Evolutionary conservation across 306 rosid species (phyloP).

Genomic region (Cucurbita ficifolia): DNA sequence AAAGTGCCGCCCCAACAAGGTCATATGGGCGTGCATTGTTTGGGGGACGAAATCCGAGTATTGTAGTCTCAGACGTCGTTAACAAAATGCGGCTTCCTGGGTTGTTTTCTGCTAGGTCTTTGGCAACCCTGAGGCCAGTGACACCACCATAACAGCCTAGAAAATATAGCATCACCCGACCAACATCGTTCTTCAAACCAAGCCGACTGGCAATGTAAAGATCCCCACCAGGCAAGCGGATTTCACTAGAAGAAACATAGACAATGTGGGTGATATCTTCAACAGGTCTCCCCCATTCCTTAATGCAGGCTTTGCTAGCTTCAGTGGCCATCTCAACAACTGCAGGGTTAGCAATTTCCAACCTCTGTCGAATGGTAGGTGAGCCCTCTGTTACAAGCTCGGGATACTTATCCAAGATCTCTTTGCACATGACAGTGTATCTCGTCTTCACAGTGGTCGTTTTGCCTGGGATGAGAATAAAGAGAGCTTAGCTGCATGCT

Average conservation of each 20-base stretch:
- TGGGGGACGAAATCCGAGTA: constrained; percentile 82
- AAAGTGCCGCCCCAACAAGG: constrained; percentile 96
- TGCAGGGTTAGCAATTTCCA: constrained; percentile 77
- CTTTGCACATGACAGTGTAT: constrained; percentile 97
- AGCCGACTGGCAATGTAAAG: constrained; percentile 67
- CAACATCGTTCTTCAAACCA: constrained; percentile 45
- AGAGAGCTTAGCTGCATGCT: background rate
- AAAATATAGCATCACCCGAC: constrained; percentile 77
- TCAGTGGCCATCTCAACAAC: constrained; percentile 78
- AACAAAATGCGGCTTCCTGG: constrained; percentile 62
- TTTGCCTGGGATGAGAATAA: constrained; percentile 32
- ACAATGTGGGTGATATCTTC: constrained; percentile 75
- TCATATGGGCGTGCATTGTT: constrained; percentile 75
- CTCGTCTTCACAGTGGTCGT: constrained; percentile 94
- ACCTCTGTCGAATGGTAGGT: constrained; percentile 67
- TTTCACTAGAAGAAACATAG: constrained; percentile 80
- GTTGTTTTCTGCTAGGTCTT: constrained; percentile 94
- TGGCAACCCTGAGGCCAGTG: constrained; percentile 80
- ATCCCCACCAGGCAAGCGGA: constrained; percentile 84
- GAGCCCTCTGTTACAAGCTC: constrained; percentile 76
- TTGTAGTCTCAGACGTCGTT: constrained; percentile 84
- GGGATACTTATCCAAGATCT: constrained; percentile 74
- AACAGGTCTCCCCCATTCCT: constrained; percentile 75
- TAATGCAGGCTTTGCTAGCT: constrained; percentile 70
- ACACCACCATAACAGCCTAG: constrained; percentile 93